Base-by-base conservation (phyloP, 805 yeast genomes). In the Yamadazyma insecticola region DNA sequence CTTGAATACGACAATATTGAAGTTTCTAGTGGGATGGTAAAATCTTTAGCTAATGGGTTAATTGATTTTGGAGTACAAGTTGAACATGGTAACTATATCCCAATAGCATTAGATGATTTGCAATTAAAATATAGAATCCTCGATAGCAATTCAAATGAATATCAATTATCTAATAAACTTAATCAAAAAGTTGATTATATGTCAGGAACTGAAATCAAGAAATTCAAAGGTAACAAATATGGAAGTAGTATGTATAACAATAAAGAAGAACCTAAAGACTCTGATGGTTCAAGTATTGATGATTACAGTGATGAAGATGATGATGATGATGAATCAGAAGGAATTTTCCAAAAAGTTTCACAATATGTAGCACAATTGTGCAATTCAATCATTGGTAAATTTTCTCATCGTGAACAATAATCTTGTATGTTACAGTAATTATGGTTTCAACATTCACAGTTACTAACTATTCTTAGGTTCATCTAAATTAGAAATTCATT, bases 41-140 rank as follows among this genome's bases (percentile, higher is more conserved):
- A 43, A 25, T 63, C 59, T 4, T 31, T 60, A 17, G 76, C 73
- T 1, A 50, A 54, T 4, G 59, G 57, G 0, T 48, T 78, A 29
- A 67, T 80, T 24, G 57, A 59, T 17, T 48, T 46, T 7, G 85
- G 86, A 1, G 78, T 73, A 4, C 50, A 58, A 6, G 63, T 58
- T 0, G 47, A 53, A 7, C 54, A 48, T 28, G 90, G 90, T 0
- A 55, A 55, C 35, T 78, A 53, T 46, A 70, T 78, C 6, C 45
- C 59, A 3, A 48, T 81, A 6, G 36, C 57, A 2, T 64, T 60
- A 6, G 46, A 54, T 0, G 78, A 76, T 24, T 44, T 77, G 33
- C 39, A 40, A 7, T 60, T 75, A 1, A 58, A 57, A 5, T 69
- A 46, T 42, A 57, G 62, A 29, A 65, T 80, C 5, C 57, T 50